Evolutionary conservation across 2,329 filamentous ascomycete genomes (phyloP).

Genomic region (Phyllosticta capitalensis): DNA sequence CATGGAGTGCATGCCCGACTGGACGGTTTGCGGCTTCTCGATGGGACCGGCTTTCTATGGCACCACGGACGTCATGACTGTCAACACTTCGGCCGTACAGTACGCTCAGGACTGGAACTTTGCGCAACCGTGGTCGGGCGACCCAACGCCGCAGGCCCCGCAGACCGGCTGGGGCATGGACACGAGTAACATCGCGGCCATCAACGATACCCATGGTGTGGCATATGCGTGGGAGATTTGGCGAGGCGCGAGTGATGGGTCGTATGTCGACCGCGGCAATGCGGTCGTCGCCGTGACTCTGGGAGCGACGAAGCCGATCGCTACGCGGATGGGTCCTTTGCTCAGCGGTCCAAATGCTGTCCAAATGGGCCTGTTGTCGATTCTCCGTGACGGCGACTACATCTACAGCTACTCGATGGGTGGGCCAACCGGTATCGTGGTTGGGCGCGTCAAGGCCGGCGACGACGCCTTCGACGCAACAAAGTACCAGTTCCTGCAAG

Average conservation of each 20-base stretch:
- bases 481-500: slow-evolving; percentile 6
- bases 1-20: slow-evolving; percentile 2
- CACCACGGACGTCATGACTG: not conserved
- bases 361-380: not conserved
- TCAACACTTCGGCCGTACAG: not conserved
- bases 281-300: slow-evolving; percentile 5
- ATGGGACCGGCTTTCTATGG: slow-evolving; percentile 11
- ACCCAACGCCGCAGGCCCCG: not conserved
- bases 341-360: slow-evolving; percentile 1
- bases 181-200: slow-evolving; percentile 1
- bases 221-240: slow-evolving; percentile 10
- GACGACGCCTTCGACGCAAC: slow-evolving; percentile 5
- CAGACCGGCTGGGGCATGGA: slow-evolving; percentile 9
- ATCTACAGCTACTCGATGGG: slow-evolving; percentile 8
- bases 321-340: slow-evolving; percentile 2
- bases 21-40: not conserved
- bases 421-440: slow-evolving; percentile 6
- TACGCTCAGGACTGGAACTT: not conserved
- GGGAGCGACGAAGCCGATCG: slow-evolving; percentile 6
- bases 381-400: not conserved
- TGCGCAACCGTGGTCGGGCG: slow-evolving; percentile 3
- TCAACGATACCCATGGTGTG: slow-evolving; percentile 6
- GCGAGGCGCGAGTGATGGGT: slow-evolving; percentile 1
- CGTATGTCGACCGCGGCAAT: slow-evolving; percentile 1
- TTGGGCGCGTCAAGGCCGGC: slow-evolving; percentile 5